Percentiles rank a stretch among this genome's conserved stretches.
Evolutionary conservation across 208 protist genomes (phyloP).

Genomic region (Histomonas meleagridis): DNA sequence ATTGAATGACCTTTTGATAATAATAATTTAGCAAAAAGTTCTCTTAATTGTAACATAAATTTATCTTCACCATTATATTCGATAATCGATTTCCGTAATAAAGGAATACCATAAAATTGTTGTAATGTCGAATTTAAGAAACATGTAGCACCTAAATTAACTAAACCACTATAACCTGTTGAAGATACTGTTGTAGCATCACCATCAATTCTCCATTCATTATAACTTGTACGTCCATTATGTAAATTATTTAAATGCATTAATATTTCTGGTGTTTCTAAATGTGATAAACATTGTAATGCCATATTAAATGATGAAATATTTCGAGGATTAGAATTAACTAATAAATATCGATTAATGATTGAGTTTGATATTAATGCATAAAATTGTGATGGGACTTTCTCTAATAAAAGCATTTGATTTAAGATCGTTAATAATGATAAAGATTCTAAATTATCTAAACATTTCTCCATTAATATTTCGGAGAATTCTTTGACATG

Average conservation of each 20-base stretch:
- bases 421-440: no score
- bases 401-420: no score
- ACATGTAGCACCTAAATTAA: conserved; percentile 16
- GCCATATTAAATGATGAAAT: background rate
- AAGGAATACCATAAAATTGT: background rate
- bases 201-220: background rate
- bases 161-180: background rate
- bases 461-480: no score
- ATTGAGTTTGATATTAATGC: background rate
- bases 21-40: background rate
- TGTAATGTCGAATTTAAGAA: conserved; percentile 15
- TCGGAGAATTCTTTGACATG: no score
- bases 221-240: no score
- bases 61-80: background rate
- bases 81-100: background rate
- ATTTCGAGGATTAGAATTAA: background rate
- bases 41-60: background rate
- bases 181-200: background rate
- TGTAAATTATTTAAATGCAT: background rate
- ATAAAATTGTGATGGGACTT: no score
- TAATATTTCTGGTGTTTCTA: background rate
- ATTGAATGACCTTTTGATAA: background rate
- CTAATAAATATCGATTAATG: background rate
- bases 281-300: background rate
- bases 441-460: no score